Evolutionary conservation across 2,329 filamentous ascomycete genomes (phyloP), one percentile per base, ranked within the genome.

Genomic region (Penicillium concentricum): DNA sequence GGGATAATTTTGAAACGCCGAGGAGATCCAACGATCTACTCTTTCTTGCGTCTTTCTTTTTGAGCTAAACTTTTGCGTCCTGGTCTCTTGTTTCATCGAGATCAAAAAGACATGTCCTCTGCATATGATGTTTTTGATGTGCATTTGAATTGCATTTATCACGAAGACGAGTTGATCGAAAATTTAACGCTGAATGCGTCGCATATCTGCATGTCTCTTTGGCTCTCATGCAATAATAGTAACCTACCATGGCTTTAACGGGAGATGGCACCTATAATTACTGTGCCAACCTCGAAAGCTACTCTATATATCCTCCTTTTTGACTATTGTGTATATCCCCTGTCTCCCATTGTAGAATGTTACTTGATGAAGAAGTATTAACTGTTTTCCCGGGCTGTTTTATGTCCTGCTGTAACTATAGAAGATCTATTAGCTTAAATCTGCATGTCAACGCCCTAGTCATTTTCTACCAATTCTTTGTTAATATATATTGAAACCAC

Each of bases 141-240:
- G 61, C 55, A 57, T 55, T 53, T 48, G 42, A 58, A 51, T 47
- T 43, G 45, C 60, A 61, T 62, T 44, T 61, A 60, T 63, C 47
- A 64, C 58, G 52, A 64, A 62, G 53, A 61, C 42, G 58, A 59
- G 50, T 59, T 61, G 41, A 62, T 64, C 54, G 54, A 61, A 62
- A 41, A 55, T 54, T 54, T 50, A 56, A 18, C 20, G 39, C 46
- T 32, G 8, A 41, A 22, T 41, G 26, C 37, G 16, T n/a, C n/a
- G 26, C 32, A 51, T 46, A 45, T 9, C 24, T 46, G 18, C 18
- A 46, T 45, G 1, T 1, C 8, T 4, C 7, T 45, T 45, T 16
- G 28, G 8, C 18, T n/a, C 6, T 10, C 7, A 34, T n/a, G 1
- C 7, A 32, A 16, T 7, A 46, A 22, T n/a, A 16, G 18, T 24